Base-by-base conservation (phyloP, 139 green algal genomes). In the Microglena sp. region DNA sequence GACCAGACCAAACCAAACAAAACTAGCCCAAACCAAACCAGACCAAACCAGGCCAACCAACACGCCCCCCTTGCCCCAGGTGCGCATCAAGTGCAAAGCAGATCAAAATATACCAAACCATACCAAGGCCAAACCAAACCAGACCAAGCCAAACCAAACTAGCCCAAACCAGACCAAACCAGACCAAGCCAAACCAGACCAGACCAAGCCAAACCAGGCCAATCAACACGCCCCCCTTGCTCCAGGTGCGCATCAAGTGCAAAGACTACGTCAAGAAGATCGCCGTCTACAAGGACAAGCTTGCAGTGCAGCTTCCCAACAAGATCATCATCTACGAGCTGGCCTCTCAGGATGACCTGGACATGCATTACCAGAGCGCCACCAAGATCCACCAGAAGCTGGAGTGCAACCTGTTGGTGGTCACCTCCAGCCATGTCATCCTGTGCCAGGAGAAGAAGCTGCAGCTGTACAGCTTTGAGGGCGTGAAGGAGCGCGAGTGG, bases 361-460 rank as follows among this genome's bases (percentile, higher is more conserved):
- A 88, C 75, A 88, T 89, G 82, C 74, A 79, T 43, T 85, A 85
- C 61, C 74, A 66, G 45, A 62, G 33, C 31, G 67, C 67, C 28
- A 74, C 82, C 28, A 85, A 86, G 60, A 91, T 93, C 44, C 53
- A 83, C 31, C 68, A 84, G 60, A 82, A 82, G 68, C 73, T 89
- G 7, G 82, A 93, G 15, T 95, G 88, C 84, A 89, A 92, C 73
- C 75, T 93, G 68, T 77, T 95, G 67, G 82, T 92, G n/a, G 79
- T 93, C 1, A 88, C 85, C 18, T 74, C 57, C 21, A 55, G 71
- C 27, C 83, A 92, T 74, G 68, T 93, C 54, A 78, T 88, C 32
- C 82, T 92, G 33, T 95, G 84, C 67, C 82, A 87, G 80, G 87
- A 92, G 55, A 85, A 82, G 64, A 82, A 83, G 72, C 72, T 93